Conservation (phyloP, 2,329 filamentous ascomycete species). For the Colletotrichum lentis region DNA sequence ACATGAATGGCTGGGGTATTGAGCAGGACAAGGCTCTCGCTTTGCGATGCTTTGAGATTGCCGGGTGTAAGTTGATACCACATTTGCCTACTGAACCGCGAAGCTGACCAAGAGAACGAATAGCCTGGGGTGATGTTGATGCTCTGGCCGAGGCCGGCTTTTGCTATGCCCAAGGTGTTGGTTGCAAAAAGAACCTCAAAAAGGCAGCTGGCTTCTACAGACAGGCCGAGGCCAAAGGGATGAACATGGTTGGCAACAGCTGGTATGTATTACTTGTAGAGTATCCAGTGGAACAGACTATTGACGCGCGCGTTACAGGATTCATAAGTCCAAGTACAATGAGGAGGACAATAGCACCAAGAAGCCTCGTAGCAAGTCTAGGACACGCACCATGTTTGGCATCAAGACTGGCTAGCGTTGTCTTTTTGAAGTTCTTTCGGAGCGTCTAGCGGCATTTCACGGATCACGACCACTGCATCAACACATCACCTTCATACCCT, state of each 20-base stretch:
- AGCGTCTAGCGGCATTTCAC: constrained; percentile 36
- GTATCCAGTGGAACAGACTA: constrained; percentile 10
- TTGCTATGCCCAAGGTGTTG: constrained; percentile 92
- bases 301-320: constrained; percentile 64
- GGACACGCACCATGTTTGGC: constrained; percentile 77
- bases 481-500: constrained; percentile 37
- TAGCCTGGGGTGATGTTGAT: constrained; percentile 92
- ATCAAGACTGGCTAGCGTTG: constrained; percentile 45
- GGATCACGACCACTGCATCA: constrained; percentile 40
- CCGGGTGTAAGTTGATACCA: constrained; percentile 72
- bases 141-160: constrained; percentile 94
- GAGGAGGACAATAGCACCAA: constrained; percentile 62
- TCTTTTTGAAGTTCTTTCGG: constrained; percentile 31
- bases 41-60: constrained; percentile 94
- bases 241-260: constrained; percentile 98
- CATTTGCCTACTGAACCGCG: neutral
- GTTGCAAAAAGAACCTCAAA: constrained; percentile 95
- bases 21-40: constrained; percentile 89
- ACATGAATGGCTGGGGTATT: constrained; percentile 98
- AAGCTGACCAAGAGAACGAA: neutral
- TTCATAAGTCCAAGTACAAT: constrained; percentile 94
- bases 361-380: constrained; percentile 78
- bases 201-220: constrained; percentile 93
- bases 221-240: constrained; percentile 87
- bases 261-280: constrained; percentile 70